phyloP scores from a whole-genome alignment of 192 early-diverging fungal species.

The Coemansia nantahalensis region DNA sequence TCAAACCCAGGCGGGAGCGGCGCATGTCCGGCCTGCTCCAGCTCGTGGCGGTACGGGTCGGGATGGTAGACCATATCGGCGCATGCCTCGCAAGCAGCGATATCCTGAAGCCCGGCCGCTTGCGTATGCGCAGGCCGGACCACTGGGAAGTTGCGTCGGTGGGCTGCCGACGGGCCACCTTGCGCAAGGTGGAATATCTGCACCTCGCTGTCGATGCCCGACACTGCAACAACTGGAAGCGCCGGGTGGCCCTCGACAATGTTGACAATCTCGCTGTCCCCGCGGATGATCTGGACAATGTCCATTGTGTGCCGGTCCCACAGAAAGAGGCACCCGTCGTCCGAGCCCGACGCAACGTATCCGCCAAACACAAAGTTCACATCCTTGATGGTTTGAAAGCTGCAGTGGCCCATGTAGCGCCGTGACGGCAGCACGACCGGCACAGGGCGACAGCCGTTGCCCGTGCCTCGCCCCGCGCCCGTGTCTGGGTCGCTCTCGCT shows the following conservation, averaged over 20 bases:
- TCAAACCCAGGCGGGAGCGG: slow-evolving; percentile 7
- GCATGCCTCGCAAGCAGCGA: slow-evolving; percentile 5
- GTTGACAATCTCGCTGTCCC: slow-evolving; percentile 63
- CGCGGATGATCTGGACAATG: slow-evolving; percentile 63
- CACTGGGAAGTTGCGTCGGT: slow-evolving; percentile 34
- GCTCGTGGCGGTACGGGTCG: slow-evolving; percentile 29
- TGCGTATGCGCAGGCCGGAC: slow-evolving; percentile 15
- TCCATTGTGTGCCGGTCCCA: slow-evolving; percentile 63
- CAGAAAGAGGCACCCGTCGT: slow-evolving; percentile 68
- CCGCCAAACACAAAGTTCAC: slow-evolving; percentile 68
- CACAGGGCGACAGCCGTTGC: background rate
- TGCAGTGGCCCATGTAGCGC: slow-evolving; percentile 36
- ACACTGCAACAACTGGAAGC: slow-evolving; percentile 58
- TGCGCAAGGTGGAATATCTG: slow-evolving; percentile 62
- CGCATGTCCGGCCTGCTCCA: slow-evolving; percentile 12
- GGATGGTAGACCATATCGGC: slow-evolving; percentile 12
- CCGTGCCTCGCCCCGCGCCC: background rate
- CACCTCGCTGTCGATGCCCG: slow-evolving; percentile 73
- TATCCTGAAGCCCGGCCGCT: slow-evolving; percentile 4
- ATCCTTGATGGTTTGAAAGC: slow-evolving; percentile 65
- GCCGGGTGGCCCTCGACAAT: slow-evolving; percentile 60
- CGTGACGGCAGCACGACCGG: slow-evolving; percentile 29
- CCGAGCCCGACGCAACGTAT: slow-evolving; percentile 74
- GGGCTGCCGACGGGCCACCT: slow-evolving; percentile 28
- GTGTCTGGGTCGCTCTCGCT: background rate